Conservation (phyloP, 2,329 filamentous ascomycete genomes). For the Chaetomiaceae sp. region DNA sequence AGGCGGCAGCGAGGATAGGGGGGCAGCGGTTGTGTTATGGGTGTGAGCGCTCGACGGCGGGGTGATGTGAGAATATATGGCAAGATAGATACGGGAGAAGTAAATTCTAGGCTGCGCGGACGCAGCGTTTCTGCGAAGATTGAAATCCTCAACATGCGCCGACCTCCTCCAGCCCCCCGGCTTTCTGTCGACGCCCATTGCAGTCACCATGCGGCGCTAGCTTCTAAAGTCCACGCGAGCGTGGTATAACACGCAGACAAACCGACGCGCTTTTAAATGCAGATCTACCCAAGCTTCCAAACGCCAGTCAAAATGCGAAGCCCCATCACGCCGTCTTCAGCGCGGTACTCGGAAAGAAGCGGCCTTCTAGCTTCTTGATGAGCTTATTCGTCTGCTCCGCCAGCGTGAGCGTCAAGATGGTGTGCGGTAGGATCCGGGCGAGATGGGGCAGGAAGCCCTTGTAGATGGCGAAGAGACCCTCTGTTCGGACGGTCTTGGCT, state of each 20-base stretch:
- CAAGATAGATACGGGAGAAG: background rate
- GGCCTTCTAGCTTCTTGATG: constrained; percentile 68
- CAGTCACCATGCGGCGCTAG: background rate
- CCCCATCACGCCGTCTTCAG: constrained; percentile 15
- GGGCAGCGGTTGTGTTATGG: constrained; percentile 59
- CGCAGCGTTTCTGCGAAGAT: background rate
- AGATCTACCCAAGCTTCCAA: constrained; percentile 9
- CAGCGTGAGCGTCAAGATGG: constrained; percentile 83
- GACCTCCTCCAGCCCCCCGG: background rate
- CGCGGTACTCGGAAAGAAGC: constrained; percentile 34
- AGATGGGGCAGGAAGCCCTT: constrained; percentile 96
- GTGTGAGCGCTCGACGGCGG: constrained; percentile 58
- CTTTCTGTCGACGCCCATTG: background rate
- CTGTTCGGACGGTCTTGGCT: constrained; percentile 81
- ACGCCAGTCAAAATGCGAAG: constrained; percentile 7
- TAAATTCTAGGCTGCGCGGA: background rate
- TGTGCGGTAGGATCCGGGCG: constrained; percentile 90
- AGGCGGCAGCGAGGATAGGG: constrained; percentile 28
- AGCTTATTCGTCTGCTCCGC: constrained; percentile 97
- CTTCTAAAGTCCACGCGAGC: constrained; percentile 4
- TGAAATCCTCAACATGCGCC: background rate
- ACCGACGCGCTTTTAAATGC: constrained; percentile 7
- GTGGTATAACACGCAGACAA: constrained; percentile 11
- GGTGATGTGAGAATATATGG: constrained; percentile 8
- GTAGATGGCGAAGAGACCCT: constrained; percentile 89